Evolutionary conservation across 768 basidiomycete species (phyloP).

Genomic region (Suillus variegatus): DNA sequence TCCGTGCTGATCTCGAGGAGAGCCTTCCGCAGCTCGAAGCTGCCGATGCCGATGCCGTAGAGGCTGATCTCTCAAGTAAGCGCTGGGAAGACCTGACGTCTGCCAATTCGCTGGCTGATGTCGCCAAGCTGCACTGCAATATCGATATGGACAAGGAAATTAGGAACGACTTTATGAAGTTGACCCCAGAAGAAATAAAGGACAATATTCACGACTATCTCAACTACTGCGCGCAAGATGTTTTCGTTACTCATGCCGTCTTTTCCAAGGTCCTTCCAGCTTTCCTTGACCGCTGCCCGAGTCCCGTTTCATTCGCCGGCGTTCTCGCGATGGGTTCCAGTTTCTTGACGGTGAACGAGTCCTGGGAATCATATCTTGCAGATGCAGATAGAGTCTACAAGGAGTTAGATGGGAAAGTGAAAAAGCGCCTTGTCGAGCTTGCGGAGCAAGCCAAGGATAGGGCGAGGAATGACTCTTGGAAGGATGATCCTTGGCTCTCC

Average conservation of each 20-base stretch:
- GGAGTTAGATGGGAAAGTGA: constrained; percentile 66
- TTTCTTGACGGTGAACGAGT: constrained; percentile 86
- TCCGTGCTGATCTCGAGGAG: constrained; percentile 41
- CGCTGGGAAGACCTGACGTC: constrained; percentile 95
- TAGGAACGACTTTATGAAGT: constrained; percentile 75
- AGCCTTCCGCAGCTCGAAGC: constrained; percentile 38
- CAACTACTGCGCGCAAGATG: constrained; percentile 85
- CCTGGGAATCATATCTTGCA: constrained; percentile 83
- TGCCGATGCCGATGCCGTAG: constrained; percentile 40
- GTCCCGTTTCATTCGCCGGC: constrained; percentile 91
- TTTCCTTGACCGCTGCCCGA: constrained; percentile 83
- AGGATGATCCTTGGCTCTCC: constrained; percentile 76
- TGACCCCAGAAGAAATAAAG: constrained; percentile 62
- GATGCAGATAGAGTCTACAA: constrained; percentile 77
- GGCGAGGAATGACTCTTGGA: constrained; percentile 57
- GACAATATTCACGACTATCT: constrained; percentile 73
- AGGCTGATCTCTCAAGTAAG: constrained; percentile 46
- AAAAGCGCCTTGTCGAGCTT: constrained; percentile 60
- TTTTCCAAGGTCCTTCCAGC: constrained; percentile 75
- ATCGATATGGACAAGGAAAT: constrained; percentile 77
- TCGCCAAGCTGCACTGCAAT: constrained; percentile 86
- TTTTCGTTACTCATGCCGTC: constrained; percentile 80
- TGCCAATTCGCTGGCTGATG: constrained; percentile 88
- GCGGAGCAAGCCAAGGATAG: constrained; percentile 59
- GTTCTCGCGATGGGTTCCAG: constrained; percentile 89